Conservation (phyloP, 2,329 filamentous ascomycete species). For the Colletotrichum cereale region DNA sequence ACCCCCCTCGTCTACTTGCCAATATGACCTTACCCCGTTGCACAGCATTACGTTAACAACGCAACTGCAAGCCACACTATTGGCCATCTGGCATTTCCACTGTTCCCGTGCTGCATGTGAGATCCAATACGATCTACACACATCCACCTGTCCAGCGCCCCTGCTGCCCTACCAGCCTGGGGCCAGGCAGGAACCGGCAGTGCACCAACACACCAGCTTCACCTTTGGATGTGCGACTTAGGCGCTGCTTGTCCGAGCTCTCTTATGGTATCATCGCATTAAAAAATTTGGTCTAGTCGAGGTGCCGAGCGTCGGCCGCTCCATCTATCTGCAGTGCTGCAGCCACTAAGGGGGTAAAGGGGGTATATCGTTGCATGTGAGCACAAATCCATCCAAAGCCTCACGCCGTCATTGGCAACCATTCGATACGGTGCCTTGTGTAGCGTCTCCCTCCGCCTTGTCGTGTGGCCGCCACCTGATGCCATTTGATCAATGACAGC, state of each 20-base stretch:
- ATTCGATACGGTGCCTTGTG: conserved; percentile 7
- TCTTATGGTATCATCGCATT: conserved; percentile 18
- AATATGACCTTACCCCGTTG: conserved; percentile 18
- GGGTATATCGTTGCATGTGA: conserved; percentile 38
- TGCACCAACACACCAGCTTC: conserved; percentile 2
- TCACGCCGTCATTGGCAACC: conserved; percentile 30
- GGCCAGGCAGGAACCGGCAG: conserved; percentile 19
- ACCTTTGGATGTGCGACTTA: conserved; percentile 1
- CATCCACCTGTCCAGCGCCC: neutral
- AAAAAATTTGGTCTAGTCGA: conserved; percentile 33
- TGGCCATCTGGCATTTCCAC: conserved; percentile 25
- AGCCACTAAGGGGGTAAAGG: too few relatives aligned
- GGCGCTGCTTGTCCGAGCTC: neutral
- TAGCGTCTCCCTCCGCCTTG: conserved; percentile 17
- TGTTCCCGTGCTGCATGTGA: conserved; percentile 31
- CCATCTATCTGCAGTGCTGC: conserved; percentile 22
- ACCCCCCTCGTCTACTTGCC: conserved; percentile 10
- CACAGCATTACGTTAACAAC: conserved; percentile 32
- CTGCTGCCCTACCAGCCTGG: neutral
- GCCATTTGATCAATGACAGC: conserved; percentile 19
- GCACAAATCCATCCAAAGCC: conserved; percentile 23
- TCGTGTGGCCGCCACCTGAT: conserved; percentile 9
- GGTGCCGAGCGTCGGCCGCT: conserved; percentile 25
- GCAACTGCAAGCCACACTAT: conserved; percentile 31
- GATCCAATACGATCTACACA: conserved; percentile 35